Conservation (phyloP, 768 basidiomycete species). For the Panellus pusillus region DNA sequence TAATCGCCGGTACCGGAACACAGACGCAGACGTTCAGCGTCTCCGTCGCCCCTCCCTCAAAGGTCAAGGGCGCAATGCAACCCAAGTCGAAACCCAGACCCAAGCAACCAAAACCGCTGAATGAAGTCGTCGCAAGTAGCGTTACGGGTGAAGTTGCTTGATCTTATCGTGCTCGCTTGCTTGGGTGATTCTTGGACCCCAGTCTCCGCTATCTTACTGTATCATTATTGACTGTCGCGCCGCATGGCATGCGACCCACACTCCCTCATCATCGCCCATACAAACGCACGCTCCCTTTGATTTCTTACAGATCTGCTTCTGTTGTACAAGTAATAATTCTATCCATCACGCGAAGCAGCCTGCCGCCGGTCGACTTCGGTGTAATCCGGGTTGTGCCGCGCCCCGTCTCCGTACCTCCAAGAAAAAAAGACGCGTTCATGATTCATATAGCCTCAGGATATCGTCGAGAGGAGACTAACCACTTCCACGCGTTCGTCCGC, state of each 20-base stretch:
- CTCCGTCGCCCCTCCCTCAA: slow-evolving; percentile 3
- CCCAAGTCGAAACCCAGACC: slow-evolving; percentile 16
- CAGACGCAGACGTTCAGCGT: slow-evolving; percentile 6
- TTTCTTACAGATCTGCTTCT: not conserved
- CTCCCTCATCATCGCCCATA: slow-evolving; percentile 6
- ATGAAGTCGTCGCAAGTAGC: slow-evolving; percentile 20
- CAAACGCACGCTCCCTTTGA: slow-evolving; percentile 11
- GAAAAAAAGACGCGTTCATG: no score
- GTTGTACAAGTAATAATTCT: not conserved
- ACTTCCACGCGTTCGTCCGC: slow-evolving; percentile 71
- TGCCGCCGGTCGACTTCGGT: slow-evolving; percentile 46
- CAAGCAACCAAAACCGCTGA: slow-evolving; percentile 15
- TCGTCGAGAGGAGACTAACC: slow-evolving; percentile 37
- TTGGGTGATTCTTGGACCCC: not conserved
- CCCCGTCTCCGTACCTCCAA: no score
- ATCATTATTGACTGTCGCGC: slow-evolving; percentile 5
- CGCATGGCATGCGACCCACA: slow-evolving; percentile 2
- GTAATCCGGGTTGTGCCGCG: slow-evolving; percentile 36
- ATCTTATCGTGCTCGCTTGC: not conserved
- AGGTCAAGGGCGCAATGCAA: slow-evolving; percentile 20
- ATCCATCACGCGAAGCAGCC: not conserved
- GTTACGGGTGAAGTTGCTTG: slow-evolving; percentile 16
- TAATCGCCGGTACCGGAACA: slow-evolving; percentile 2
- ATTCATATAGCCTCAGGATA: no score
- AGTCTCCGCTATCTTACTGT: slow-evolving; percentile 15